A percentile compares a stretch with the other conserved stretches of the same genome.
These are phyloP conservation scores for Lecanicillium sp. DNA, from an alignment of 2,329 filamentous ascomycete species.

Conservation along the genomic window DNA sequence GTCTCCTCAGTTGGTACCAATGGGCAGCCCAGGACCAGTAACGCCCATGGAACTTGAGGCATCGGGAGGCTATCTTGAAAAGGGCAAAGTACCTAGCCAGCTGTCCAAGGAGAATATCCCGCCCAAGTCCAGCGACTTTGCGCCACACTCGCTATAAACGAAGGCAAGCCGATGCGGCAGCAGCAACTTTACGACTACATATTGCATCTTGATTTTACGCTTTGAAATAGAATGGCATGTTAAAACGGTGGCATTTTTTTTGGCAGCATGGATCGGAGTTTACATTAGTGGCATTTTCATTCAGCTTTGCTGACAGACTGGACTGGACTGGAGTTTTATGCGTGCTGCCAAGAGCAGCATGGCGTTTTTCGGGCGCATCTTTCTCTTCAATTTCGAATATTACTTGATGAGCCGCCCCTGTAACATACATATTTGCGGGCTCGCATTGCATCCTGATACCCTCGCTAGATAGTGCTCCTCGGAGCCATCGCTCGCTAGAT, in stretches of 20 bases:
- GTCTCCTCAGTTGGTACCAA: conserved; percentile 41
- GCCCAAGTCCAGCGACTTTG: conserved; percentile 1
- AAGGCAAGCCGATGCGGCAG: too few relatives aligned
- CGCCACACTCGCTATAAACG: conserved; percentile 6
- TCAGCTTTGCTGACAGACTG: too few relatives aligned
- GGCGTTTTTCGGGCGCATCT: background rate
- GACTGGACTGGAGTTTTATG: too few relatives aligned
- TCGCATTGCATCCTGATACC: conserved; percentile 2
- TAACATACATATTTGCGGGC: background rate
- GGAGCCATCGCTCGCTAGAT: too few relatives aligned
- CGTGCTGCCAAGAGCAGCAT: too few relatives aligned
- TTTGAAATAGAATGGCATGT: background rate
- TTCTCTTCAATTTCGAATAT: background rate
- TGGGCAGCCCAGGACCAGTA: conserved; percentile 53
- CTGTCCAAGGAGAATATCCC: background rate
- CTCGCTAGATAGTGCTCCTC: conserved; percentile 4
- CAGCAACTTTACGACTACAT: too few relatives aligned
- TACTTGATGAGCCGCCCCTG: background rate
- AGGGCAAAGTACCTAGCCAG: background rate
- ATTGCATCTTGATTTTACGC: background rate
- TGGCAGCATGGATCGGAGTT: conserved; percentile 6
- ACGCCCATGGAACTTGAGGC: conserved; percentile 50
- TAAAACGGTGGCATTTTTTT: conserved; percentile 1
- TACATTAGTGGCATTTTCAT: background rate
- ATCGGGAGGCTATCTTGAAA: conserved; percentile 6